Evolutionary conservation across 306 rosid species (phyloP), one percentile per base, ranked within the genome.

Genomic region (Aeschynomene evenia): DNA sequence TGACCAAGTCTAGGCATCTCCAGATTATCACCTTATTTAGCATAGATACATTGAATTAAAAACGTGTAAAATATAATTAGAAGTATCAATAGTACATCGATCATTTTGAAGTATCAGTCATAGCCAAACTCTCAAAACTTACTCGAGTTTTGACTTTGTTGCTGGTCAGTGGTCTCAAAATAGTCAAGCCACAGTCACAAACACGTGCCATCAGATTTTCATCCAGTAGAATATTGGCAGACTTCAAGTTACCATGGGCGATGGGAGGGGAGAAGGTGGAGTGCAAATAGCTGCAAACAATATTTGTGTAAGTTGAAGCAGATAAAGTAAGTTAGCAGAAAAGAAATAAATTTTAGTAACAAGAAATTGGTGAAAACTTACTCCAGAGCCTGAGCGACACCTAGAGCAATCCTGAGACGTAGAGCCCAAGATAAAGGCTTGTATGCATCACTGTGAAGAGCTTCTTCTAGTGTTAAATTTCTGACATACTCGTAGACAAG

Each of bases 321-420:
- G 8, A 23, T 12, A 2, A 68, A 23, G 4, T 1, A 68, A 29
- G 55, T 29, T 58, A 28, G 3, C 3, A 28, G 31, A 46, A n/a
- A 20, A 61, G 51, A 45, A 59, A 14, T 9, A 28, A 23, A 29
- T 50, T 34, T 26, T 42, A 54, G 51, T 29, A 28, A 3, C 31
- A 28, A 28, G 78, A 58, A 22, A 76, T 26, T 10, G 20, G 20
- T 29, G 52, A 49, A 62, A 62, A 78, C 96, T 87, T 83, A 95
- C 99, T 87, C 88, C 68, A 95, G 82, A 66, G 91, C 97, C 79
- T 87, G 91, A 66, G 97, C 96, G 74, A 89, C 80, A 13, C 88
- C 91, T 55, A 95, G 77, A 68, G 96, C 88, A 68, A 95, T 84
- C 71, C 70, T 81, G 75, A 95, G 85, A 55, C 96, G 88, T 61